Base-by-base conservation (phyloP, 1,284 basidiomycete species). In the Termitomyces sp. region DNA sequence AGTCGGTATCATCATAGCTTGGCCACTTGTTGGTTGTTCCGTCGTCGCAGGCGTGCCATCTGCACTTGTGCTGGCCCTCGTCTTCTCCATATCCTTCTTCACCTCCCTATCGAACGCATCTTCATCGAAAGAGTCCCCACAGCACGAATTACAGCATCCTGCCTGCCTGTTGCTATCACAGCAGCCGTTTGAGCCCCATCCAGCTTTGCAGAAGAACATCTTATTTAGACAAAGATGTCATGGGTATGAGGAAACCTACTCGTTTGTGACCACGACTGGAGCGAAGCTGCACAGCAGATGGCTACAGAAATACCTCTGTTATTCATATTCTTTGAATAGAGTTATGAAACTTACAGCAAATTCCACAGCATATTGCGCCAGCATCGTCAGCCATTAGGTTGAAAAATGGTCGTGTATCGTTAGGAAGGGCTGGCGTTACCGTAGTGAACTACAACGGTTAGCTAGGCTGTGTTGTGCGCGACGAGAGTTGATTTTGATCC, bases 111-210 rank as follows among this genome's bases (percentile, higher is more conserved):
- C 75, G 57, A 76, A 74, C 1, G 61, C 64, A 55, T 78, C 77
- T 38, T 72, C 72, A 58, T 75, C 64, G 63, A 77, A 77, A 1
- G 71, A 72, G 7, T 70, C 62, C 12, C 64, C 61, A 52, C 68
- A 78, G 53, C 75, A 79, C 33, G 66, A 67, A 8, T 68, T 71
- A 59, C 75, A 79, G 55, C 76, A 78, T 10, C 75, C 75, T 12
- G 67, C 62, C 17, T 61, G 61, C 2, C 61, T 45, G 53, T 59
- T 67, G 10, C 55, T 28, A 13, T 61, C 61, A 43, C 72, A 65
- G 46, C 68, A 68, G n/a, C 73, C 70, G 6, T 63, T 56, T 12
- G 65, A 54, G 8, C 72, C 71, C 47, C 64, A 69, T 6, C 62
- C 40, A 46, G 62, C 72, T 74, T 55, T 40, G 9, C 13, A 15